Evolutionary conservation across 768 basidiomycete species (phyloP), one percentile per base, ranked within the genome.

Genomic region (Pisolithus albus): DNA sequence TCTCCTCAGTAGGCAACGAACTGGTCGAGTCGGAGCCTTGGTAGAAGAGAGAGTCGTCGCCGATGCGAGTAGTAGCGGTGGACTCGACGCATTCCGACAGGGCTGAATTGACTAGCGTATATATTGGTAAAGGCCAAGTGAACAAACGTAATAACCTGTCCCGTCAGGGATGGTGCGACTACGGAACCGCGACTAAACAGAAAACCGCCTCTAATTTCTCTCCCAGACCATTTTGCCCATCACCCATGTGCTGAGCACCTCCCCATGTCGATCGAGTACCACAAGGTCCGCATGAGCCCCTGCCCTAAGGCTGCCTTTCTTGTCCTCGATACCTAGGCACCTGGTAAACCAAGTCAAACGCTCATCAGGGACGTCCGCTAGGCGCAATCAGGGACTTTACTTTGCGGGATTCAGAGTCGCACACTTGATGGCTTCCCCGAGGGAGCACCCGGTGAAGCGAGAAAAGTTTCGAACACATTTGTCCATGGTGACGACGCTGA

Each of bases 221-320:
- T 60, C 70, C 87, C 87, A 92, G 7, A 83, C 84, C 60, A 84
- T 75, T 65, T 76, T 81, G 5, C 89, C 92, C 56, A 72, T 78
- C 18, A 92, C 82, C 87, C 87, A 90, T 11, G 87, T 88, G 54
- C 77, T 78, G 34, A 83, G 67, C 15, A 87, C 82, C 44, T 74
- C 70, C 4, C 89, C 88, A 45, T 76, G 72, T 51, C 76, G 72
- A 61, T 88, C 83, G 43, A 92, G 76, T 24, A 93, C 81, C 37
- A 84, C 79, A 36, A 95, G 70, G 68, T 95, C 92, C 8, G 91
- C 92, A 63, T 93, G 87, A 28, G 83, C 88, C n/a, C 88, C 91
- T 1, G 86, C 70, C 45, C 84, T 77, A 21, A 94, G 71, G 18
- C 86, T 86, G 21, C 92, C 92, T 70, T 93, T 95, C 58, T 71